Evolutionary conservation across 768 basidiomycete genomes (phyloP).

Genomic region (Kockovaella imperatae): DNA sequence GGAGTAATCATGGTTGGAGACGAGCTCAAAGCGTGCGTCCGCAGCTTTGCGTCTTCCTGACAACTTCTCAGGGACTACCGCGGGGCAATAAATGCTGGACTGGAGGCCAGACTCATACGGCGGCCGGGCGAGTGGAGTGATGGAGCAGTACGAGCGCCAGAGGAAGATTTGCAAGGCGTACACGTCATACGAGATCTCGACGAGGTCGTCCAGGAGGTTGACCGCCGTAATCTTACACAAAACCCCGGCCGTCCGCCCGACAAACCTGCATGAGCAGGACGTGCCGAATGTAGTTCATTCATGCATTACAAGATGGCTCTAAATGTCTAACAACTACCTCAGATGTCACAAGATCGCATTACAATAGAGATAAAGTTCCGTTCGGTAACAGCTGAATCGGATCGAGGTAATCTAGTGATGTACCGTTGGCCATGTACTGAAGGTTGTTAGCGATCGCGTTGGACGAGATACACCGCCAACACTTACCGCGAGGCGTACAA

Average conservation of each 20-base stretch:
- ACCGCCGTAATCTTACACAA: conserved; percentile 4
- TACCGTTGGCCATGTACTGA: conserved; percentile 26
- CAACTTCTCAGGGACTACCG: conserved; percentile 28
- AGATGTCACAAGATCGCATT: background rate
- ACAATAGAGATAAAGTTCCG: conserved; percentile 4
- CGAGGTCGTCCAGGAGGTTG: conserved; percentile 30
- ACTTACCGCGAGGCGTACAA: conserved; percentile 34
- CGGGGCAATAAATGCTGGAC: conserved; percentile 23
- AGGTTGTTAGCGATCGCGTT: background rate
- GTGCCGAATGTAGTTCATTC: background rate
- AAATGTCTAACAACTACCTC: background rate
- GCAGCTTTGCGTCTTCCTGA: background rate
- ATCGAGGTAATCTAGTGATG: conserved; percentile 27
- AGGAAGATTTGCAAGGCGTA: conserved; percentile 21
- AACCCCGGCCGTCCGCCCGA: too few species aligned
- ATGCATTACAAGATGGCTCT: background rate
- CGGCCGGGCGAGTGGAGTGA: conserved; percentile 37
- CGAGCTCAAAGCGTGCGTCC: conserved; percentile 40
- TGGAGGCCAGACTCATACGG: conserved; percentile 35
- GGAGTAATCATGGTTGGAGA: conserved; percentile 43
- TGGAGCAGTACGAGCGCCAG: conserved; percentile 24
- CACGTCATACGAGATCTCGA: conserved; percentile 14
- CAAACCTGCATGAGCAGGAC: too few species aligned
- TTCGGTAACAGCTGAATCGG: conserved; percentile 18
- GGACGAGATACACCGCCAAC: background rate